Evolutionary conservation across 208 protist genomes (phyloP).

Genomic region (Acanthamoeba culbertsoni): DNA sequence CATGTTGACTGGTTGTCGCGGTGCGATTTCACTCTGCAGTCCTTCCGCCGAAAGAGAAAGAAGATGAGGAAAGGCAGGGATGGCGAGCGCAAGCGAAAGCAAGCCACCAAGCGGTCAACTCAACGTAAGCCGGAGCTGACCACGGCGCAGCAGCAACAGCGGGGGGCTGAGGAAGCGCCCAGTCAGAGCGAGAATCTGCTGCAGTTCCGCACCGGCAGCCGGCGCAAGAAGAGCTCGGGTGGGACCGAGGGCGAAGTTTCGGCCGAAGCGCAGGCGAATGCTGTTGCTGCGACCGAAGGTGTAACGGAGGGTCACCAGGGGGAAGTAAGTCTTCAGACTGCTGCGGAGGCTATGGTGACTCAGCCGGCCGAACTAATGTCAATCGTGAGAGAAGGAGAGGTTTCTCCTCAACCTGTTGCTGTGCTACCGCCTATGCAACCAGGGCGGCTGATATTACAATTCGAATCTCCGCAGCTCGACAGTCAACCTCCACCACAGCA

Average conservation of each 20-base stretch:
- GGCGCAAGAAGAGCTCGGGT: neutral
- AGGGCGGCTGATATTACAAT: no score
- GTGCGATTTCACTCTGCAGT: no score
- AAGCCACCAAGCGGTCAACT: neutral
- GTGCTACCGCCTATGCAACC: no score
- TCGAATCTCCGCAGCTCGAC: no score
- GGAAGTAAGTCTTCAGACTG: no score
- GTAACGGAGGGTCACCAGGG: neutral
- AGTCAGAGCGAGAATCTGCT: constrained; percentile 32
- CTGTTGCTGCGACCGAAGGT: neutral
- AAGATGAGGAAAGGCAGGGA: neutral
- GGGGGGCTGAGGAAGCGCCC: neutral
- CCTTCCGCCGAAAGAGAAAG: neutral
- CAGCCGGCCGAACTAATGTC: neutral
- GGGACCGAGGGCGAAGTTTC: neutral
- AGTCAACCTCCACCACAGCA: no score
- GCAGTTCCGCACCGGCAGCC: neutral
- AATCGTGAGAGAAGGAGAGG: neutral
- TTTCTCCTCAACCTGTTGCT: neutral
- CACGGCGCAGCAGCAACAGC: neutral
- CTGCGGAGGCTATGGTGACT: neutral
- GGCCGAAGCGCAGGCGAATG: neutral
- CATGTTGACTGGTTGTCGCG: no score
- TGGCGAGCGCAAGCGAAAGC: neutral
- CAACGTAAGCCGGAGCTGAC: neutral